Evolutionary conservation across 2,329 filamentous ascomycete genomes (phyloP), one percentile per base, ranked within the genome.

Genomic region (Exophiala sp.): DNA sequence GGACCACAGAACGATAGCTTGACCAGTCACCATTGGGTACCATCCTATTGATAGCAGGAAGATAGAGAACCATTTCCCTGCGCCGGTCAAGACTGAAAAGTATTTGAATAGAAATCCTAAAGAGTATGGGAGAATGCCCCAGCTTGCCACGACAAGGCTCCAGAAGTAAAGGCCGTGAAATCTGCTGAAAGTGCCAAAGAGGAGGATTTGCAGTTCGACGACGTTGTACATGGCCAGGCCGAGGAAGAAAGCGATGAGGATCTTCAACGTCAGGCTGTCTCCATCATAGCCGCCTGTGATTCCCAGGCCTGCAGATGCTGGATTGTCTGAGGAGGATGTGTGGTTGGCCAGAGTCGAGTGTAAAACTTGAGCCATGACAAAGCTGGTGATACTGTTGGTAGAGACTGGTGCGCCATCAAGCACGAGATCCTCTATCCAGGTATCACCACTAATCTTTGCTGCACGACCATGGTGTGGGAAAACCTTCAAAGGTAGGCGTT

Each of bases 101-200:
- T 75, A 75, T 56, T 76, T 77, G 59, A 79, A 65, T 24, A 78
- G 52, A 59, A 77, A 77, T 3, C 74, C 75, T 9, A 77, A 59
- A 2, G 72, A 69, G 61, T 78, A 75, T 2, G 74, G 70, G 3
- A 75, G 63, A 34, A 78, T 68, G 20, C 76, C 77, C 24, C 70
- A 47, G 10, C 69, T 67, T 9, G 73, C 72, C 1, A 75, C 71
- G 9, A 74, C 56, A n/a, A 78, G 58, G 56, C 72, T 75, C 72
- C 74, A 79, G 63, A 79, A 79, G 65, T 79, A 79, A 8, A 78
- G 67, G 3, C 76, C 75, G 24, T 64, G 67, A 45, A 73, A 75
- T 48, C 68, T 65, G 40, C 69, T 71, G 58, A 79, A 79, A 5
- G 75, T 78, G 55, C 74, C 70, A 47, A 77, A 77, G 52, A 78